phyloP scores from a whole-genome alignment of 1,284 basidiomycete species.

The Taiwanofungus camphoratus region DNA sequence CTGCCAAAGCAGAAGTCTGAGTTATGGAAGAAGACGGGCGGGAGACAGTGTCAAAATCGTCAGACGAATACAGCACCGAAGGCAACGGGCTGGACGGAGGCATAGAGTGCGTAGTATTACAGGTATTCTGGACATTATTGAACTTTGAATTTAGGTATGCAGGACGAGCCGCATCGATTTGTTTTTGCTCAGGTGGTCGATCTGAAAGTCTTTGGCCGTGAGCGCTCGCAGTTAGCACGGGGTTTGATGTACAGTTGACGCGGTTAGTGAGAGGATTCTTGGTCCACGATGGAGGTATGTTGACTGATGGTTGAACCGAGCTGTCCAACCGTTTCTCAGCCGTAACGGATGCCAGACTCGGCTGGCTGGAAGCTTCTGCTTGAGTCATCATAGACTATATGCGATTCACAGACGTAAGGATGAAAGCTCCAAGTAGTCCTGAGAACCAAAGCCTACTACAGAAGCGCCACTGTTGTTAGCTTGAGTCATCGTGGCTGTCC shows the following conservation, averaged over 20 bases:
- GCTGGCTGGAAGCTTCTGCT: neutral
- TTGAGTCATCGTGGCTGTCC: slow-evolving; percentile 4
- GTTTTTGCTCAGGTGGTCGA: no score
- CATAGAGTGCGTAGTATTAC: no score
- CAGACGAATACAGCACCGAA: neutral
- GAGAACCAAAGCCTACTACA: neutral
- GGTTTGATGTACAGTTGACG: neutral
- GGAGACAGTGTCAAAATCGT: slow-evolving; percentile 6
- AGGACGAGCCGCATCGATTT: no score
- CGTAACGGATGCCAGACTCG: neutral
- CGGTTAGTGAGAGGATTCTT: neutral
- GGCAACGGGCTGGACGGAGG: no score
- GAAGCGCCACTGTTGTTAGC: neutral
- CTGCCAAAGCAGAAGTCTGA: slow-evolving; percentile 9
- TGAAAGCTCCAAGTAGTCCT: no score
- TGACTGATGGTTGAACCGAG: neutral
- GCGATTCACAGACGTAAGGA: slow-evolving; percentile 1
- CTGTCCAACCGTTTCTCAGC: neutral
- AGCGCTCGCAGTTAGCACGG: no score
- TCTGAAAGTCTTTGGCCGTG: no score
- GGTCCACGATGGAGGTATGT: neutral
- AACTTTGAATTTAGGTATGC: no score
- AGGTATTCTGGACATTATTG: no score
- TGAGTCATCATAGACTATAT: neutral
- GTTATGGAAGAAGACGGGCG: slow-evolving; percentile 15